Evolutionary conservation across 192 early-diverging fungal genomes (phyloP), one percentile per base, ranked within the genome.

Genomic region (Umbelopsis ramanniana): DNA sequence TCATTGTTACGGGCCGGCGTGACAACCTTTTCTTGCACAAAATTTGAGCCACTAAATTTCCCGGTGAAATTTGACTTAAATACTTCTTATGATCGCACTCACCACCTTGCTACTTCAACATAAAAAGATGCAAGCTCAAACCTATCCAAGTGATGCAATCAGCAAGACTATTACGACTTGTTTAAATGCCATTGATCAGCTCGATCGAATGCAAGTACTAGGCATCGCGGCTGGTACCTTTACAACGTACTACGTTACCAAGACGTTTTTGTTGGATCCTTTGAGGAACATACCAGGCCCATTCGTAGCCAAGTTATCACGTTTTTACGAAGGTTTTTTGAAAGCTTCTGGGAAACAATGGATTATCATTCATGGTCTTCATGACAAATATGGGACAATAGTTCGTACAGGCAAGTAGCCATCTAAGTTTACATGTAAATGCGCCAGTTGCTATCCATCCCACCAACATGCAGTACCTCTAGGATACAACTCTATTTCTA

Each of bases 241-340:
- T 12, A 26, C 33, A 17, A 26, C 33, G 4, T 63, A 63, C n/a
- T 63, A 63, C 19, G 35, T 68, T n/a, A 45, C 22, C 8, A 21
- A 68, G 4, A 46, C 23, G 5, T 46, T 46, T 24, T 40, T 47
- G 35, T 68, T 46, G n/a, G 21, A 46, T 46, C 45, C 15, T 23
- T 48, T 68, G 40, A 19, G 67, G n/a, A 11, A 40, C 3, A 68
- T 68, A 6, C 67, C 67, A 10, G 67, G 67, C 12, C 67, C 67
- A 46, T 23, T 47, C 6, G 43, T 38, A 8, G 38, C 67, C 2
- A 68, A 14, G 9, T 6, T 68, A 9, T 68, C 67, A 14, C 67
- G 67, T 15, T 68, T 68, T 21, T 68, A 68, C n/a, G 46, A 47
- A 10, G 15, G 33, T n/a, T 43, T 47, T 2, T 21, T 45, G 4